Percentiles rank a stretch among this genome's conserved stretches.
Evolutionary conservation across 2,329 filamentous ascomycete species (phyloP).

Genomic region (Arthroderma sp.): DNA sequence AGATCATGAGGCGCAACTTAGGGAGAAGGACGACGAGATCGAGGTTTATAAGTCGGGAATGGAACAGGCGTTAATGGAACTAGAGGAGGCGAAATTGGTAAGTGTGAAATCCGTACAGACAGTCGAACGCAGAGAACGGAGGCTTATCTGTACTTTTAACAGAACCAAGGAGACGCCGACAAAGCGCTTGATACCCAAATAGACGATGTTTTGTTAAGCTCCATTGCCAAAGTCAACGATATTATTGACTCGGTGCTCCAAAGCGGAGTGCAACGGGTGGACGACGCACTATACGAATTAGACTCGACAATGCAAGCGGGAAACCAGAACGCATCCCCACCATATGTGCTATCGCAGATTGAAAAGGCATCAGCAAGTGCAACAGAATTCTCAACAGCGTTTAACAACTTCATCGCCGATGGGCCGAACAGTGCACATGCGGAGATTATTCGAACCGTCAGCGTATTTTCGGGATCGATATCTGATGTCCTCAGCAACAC

Average conservation of each 20-base stretch:
- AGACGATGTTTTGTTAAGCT: slow-evolving; percentile 73
- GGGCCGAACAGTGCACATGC: slow-evolving; percentile 80
- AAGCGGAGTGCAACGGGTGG: slow-evolving; percentile 80
- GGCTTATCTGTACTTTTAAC: background rate
- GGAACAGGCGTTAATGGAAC: slow-evolving; percentile 86
- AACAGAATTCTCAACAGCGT: slow-evolving; percentile 93
- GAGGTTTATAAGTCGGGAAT: slow-evolving; percentile 97
- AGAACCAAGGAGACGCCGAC: slow-evolving; percentile 62
- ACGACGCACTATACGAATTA: slow-evolving; percentile 91
- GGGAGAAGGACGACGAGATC: slow-evolving; percentile 93
- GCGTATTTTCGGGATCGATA: slow-evolving; percentile 76
- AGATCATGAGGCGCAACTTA: slow-evolving; percentile 71
- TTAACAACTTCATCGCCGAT: slow-evolving; percentile 97
- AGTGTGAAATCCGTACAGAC: slow-evolving; percentile 7
- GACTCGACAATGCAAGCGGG: slow-evolving; percentile 97
- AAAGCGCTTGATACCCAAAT: slow-evolving; percentile 78
- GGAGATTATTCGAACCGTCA: slow-evolving; percentile 86
- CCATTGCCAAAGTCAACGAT: slow-evolving; percentile 86
- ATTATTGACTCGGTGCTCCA: slow-evolving; percentile 96
- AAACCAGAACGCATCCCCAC: slow-evolving; percentile 92
- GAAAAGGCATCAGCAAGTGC: slow-evolving; percentile 91
- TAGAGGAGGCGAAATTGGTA: slow-evolving; percentile 67
- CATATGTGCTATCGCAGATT: slow-evolving; percentile 90
- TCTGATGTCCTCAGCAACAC: slow-evolving; percentile 92
- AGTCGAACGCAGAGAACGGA: too few relatives aligned